Evolutionary conservation across 2,329 filamentous ascomycete genomes (phyloP).

Genomic region (Tolypocladium ovalisporum): DNA sequence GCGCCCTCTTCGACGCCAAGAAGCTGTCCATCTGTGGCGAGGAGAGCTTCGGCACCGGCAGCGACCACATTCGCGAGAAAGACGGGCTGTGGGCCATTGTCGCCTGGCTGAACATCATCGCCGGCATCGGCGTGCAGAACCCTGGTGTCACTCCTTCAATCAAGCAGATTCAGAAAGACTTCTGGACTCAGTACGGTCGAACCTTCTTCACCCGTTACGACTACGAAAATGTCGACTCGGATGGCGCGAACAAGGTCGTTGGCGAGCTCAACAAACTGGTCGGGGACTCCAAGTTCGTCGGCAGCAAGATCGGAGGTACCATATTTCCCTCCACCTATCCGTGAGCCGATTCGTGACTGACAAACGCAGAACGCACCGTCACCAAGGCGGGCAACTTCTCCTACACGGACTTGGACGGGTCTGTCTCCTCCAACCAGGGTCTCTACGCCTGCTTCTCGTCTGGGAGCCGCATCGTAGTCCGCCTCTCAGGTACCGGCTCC

Average conservation of each 20-base stretch:
- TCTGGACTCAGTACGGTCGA: constrained; percentile 92
- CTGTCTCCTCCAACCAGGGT: constrained; percentile 90
- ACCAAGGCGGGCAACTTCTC: constrained; percentile 90
- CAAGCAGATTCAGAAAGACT: constrained; percentile 90
- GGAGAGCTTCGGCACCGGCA: constrained; percentile 95
- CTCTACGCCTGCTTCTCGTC: constrained; percentile 91
- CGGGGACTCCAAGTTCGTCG: constrained; percentile 62
- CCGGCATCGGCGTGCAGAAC: constrained; percentile 76
- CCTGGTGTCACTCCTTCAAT: constrained; percentile 79
- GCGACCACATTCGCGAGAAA: constrained; percentile 98
- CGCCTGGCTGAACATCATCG: constrained; percentile 98
- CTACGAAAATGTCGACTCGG: constrained; percentile 89
- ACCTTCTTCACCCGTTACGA: constrained; percentile 99
- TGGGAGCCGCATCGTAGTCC: constrained; percentile 88
- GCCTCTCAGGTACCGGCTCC: constrained; percentile 88
- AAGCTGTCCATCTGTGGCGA: constrained; percentile 98
- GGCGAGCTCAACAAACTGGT: constrained; percentile 71
- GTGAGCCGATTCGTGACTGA: not conserved
- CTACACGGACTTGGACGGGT: constrained; percentile 97
- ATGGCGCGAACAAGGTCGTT: constrained; percentile 84
- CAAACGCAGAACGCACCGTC: constrained; percentile 57
- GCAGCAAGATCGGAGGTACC: constrained; percentile 65
- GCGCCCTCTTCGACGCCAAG: constrained; percentile 83
- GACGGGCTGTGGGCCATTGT: constrained; percentile 96
- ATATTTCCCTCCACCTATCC: constrained; percentile 4